Conservation (phyloP, 805 yeast species). For the Cyberlindnera maritima region DNA sequence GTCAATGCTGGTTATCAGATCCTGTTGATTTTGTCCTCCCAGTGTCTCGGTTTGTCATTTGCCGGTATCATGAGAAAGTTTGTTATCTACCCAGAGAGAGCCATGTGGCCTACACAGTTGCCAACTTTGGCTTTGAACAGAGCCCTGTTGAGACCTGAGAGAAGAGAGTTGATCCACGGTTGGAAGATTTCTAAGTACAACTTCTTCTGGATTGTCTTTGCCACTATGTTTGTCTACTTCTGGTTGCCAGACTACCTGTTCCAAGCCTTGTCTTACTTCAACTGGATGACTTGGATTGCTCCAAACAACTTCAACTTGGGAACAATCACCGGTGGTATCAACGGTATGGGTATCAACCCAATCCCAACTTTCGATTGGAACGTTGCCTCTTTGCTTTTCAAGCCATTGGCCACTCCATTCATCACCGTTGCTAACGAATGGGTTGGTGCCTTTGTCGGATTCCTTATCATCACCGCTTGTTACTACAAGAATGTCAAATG, state of each 20-base stretch:
- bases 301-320: slow-evolving; percentile 50
- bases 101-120: slow-evolving; percentile 53
- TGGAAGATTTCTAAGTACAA: slow-evolving; percentile 34
- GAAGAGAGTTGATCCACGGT: slow-evolving; percentile 32
- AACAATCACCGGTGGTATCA: slow-evolving; percentile 43
- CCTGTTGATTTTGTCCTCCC: slow-evolving; percentile 50
- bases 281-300: slow-evolving; percentile 59
- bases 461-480: slow-evolving; percentile 34
- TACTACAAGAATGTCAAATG: slow-evolving; percentile 41
- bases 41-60: slow-evolving; percentile 63
- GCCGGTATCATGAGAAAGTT: slow-evolving; percentile 64
- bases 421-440: slow-evolving; percentile 33
- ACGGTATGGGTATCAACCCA: slow-evolving; percentile 54
- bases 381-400: slow-evolving; percentile 23
- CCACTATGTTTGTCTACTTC: slow-evolving; percentile 37
- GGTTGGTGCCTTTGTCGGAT: slow-evolving; percentile 34
- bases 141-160: slow-evolving; percentile 40
- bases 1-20: slow-evolving; percentile 50
- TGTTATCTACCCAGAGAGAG: slow-evolving; percentile 47
- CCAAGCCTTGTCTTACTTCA: slow-evolving; percentile 40
- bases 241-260: slow-evolving; percentile 47
- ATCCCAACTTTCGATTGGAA: slow-evolving; percentile 54
- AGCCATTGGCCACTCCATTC: slow-evolving; percentile 45
- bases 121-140: slow-evolving; percentile 49
- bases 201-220: slow-evolving; percentile 32